Percentiles rank a stretch among this genome's conserved stretches.
These are phyloP conservation scores for Cytospora schulzeri DNA, from an alignment of 2,329 filamentous ascomycete genomes.

Conservation along the genomic window DNA sequence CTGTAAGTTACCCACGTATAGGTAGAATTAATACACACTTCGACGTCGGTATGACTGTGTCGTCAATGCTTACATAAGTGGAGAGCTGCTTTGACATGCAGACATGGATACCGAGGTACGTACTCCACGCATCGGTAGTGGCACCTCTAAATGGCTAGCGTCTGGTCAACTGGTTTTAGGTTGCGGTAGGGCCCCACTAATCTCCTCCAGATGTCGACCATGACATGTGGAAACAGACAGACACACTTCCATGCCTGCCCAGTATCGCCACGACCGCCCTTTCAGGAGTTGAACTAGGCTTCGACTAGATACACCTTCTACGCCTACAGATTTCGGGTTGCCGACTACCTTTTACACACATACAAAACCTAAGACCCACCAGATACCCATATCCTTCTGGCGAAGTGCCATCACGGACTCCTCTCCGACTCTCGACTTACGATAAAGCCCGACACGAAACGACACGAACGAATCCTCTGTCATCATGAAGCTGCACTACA, in stretches of 20 bases:
- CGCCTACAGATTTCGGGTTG: background rate
- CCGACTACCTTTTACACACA: background rate
- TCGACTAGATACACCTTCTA: background rate
- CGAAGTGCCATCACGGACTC: background rate
- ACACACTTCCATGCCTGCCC: conserved; percentile 1
- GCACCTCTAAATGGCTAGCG: background rate
- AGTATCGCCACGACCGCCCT: background rate
- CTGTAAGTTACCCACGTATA: too few relatives aligned
- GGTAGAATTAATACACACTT: too few relatives aligned
- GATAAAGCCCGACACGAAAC: conserved; percentile 10
- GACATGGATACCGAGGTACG: background rate
- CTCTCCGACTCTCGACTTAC: background rate
- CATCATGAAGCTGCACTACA: conserved; percentile 82
- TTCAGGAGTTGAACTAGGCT: conserved; percentile 10
- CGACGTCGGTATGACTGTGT: conserved; percentile 18
- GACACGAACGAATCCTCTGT: conserved; percentile 31
- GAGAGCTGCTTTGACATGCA: too few relatives aligned
- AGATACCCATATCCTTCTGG: too few relatives aligned
- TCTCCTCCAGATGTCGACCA: too few relatives aligned
- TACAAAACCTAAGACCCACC: background rate
- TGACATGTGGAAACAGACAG: conserved; percentile 2
- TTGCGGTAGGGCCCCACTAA: background rate
- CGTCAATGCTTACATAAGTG: conserved; percentile 14
- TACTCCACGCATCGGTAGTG: background rate
- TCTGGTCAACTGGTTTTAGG: background rate